Conservation (phyloP, 2,329 filamentous ascomycete species). For the Venturia oleaginea region DNA sequence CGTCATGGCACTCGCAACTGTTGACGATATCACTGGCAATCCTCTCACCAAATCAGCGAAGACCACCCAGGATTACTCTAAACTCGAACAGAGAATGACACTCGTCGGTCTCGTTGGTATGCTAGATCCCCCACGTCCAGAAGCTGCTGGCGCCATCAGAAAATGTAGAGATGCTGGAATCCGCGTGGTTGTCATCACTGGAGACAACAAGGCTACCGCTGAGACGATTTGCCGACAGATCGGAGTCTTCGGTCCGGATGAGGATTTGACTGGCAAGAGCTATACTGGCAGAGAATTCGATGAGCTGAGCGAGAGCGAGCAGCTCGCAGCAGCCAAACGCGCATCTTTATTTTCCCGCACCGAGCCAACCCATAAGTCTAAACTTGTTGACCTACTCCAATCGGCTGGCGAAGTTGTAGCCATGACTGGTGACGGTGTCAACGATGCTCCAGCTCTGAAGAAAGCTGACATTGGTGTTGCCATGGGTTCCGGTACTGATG, state of each 20-base stretch:
- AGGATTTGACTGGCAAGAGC: slow-evolving; percentile 84
- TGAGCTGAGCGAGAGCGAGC: slow-evolving; percentile 64
- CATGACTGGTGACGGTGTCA: slow-evolving; percentile 98
- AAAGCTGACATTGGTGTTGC: slow-evolving; percentile 98
- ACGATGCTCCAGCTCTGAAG: slow-evolving; percentile 94
- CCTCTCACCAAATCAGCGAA: slow-evolving; percentile 66
- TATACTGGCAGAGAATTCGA: slow-evolving; percentile 95
- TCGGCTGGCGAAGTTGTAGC: slow-evolving; percentile 89
- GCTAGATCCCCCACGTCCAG: slow-evolving; percentile 90
- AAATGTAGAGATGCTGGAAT: slow-evolving; percentile 92
- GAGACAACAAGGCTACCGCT: slow-evolving; percentile 94
- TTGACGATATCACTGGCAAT: slow-evolving; percentile 65
- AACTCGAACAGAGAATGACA: slow-evolving; percentile 90
- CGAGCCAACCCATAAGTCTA: slow-evolving; percentile 94
- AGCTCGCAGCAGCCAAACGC: slow-evolving; percentile 72
- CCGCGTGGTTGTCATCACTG: slow-evolving; percentile 94
- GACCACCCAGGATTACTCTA: slow-evolving; percentile 71
- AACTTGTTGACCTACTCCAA: slow-evolving; percentile 91
- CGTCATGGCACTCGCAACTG: slow-evolving; percentile 83
- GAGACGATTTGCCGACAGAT: slow-evolving; percentile 98
- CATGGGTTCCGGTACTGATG: slow-evolving; percentile 96
- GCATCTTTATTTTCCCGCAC: slow-evolving; percentile 94
- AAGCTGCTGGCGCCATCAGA: slow-evolving; percentile 75
- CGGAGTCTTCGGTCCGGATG: slow-evolving; percentile 74
- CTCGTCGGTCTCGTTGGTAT: slow-evolving; percentile 89